Base-by-base conservation (phyloP, 73 alveolate species). In the Paramecium primaurelia region DNA sequence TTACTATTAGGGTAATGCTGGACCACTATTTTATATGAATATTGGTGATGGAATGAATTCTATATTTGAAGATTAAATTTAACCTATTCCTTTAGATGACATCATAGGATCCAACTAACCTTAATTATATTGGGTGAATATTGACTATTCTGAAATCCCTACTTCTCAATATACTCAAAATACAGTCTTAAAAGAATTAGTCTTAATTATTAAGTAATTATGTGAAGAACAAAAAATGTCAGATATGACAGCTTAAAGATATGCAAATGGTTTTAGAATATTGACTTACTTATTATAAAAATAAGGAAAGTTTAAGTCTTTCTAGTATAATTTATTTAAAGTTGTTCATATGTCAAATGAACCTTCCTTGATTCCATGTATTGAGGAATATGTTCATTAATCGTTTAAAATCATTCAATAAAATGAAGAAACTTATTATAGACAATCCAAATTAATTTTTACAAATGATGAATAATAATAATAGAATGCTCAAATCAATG, bases 231-330 rank as follows among this genome's bases (percentile, higher is more conserved):
- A 64, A 3, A 64, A 64, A 64, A 64, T 73, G 87, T 30, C 59
- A 20, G 87, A 73, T 34, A 73, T 73, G 28, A 37, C 34, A 5
- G 87, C 87, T 12, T 20, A 73, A 40, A 32, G 87, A 11, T 73
- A 36, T 73, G 87, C 87, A 12, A 73, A 73, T 73, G 87, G 87
- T n/a, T 73, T 36, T 38, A 73, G 87, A 73, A 30, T 73, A 44
- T 44, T 73, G n/a, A 40, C 87, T 2, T 73, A 73, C 36, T 38
- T 73, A 20, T 22, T 73, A 36, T 38, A 32, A 16, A 37, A 37
- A 38, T 73, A 73, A 40, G 87, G 87, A 4, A 36, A 37, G 37
- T n/a, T 12, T 1, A 73, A 73, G 18, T 1, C 32, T 3, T 4
- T 20, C 9, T 73, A 14, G 20, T 73, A 37, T 73, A n/a, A 30